These are phyloP conservation scores for Eucalyptus pauciflora DNA, from an alignment of 345 rosid species.

Conservation along the genomic window DNA sequence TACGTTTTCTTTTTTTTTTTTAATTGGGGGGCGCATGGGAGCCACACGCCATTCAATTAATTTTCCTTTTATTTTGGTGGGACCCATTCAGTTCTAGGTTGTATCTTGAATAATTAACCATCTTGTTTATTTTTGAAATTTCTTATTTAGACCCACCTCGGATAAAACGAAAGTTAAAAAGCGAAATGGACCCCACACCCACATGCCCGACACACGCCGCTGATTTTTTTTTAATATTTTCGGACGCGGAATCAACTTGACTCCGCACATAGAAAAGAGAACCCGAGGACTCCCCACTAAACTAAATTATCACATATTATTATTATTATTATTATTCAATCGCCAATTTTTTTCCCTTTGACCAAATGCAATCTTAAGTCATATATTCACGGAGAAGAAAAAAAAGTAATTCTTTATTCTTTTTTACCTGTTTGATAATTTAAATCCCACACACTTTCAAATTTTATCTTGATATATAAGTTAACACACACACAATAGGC, in stretches of 20 bases:
- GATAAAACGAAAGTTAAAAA: background rate
- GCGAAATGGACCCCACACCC: background rate
- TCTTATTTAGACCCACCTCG: background rate
- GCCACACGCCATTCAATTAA: background rate
- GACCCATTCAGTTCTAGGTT: background rate
- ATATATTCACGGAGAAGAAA: background rate
- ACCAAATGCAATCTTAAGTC: background rate
- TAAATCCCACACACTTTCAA: background rate
- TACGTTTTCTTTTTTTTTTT: background rate
- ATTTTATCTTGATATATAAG: background rate
- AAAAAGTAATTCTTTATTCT: background rate
- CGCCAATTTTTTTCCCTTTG: background rate
- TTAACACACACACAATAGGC: background rate
- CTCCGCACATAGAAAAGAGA: background rate
- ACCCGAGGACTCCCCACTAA: background rate
- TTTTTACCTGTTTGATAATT: background rate
- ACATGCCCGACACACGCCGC: background rate
- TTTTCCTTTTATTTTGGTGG: background rate
- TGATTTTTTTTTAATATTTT: background rate
- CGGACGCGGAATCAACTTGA: background rate
- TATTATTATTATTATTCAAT: background rate
- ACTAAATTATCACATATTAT: background rate
- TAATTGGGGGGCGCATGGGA: background rate
- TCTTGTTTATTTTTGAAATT: background rate
- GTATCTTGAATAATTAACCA: background rate